Base-by-base conservation (phyloP, 805 yeast species). In the Candida pini region DNA sequence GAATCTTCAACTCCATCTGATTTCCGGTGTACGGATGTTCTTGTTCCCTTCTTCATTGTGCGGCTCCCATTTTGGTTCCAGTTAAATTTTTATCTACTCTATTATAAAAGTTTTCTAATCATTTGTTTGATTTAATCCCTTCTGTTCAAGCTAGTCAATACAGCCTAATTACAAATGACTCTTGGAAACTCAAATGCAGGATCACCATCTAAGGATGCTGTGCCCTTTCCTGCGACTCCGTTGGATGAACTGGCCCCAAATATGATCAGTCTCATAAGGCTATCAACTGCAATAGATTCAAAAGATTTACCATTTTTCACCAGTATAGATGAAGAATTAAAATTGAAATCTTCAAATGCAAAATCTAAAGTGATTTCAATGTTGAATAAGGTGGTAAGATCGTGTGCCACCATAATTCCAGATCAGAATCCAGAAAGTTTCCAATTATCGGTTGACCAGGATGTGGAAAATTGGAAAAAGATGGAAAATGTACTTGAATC, bases 291-390 rank as follows among this genome's bases (percentile, higher is more conserved):
- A 2, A 57, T 89, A 28, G 82, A 84, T 2, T 75, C 86, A 0
- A 83, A 83, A 36, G 97, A 90, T 62, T 69, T 88, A n/a, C 74
- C 71, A 20, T 92, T 89, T 50, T 76, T 78, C 56, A 69, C 69
- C 30, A 76, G 84, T 30, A 51, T 86, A 9, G 90, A 85, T 54
- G 64, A 62, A 3, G 50, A 55, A 1, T 51, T 78, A 10, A 58
- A 67, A 7, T 42, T 50, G 0, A 51, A 66, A 10, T 53, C 78
- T 31, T 64, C 65, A 8, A 44, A 45, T 2, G 51, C 72, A 0
- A 66, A 78, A 4, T 53, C 57, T 12, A 56, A 63, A 15, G 36
- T 82, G 5, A 51, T 76, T 18, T 57, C 53, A 2, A 41, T 76
- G 32, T 64, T 78, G 30, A 75, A 76, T 45, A 56, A 56, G 7